phyloP scores from a whole-genome alignment of 2,329 filamentous ascomycete genomes.

The Trichoderma pleuroti region DNA sequence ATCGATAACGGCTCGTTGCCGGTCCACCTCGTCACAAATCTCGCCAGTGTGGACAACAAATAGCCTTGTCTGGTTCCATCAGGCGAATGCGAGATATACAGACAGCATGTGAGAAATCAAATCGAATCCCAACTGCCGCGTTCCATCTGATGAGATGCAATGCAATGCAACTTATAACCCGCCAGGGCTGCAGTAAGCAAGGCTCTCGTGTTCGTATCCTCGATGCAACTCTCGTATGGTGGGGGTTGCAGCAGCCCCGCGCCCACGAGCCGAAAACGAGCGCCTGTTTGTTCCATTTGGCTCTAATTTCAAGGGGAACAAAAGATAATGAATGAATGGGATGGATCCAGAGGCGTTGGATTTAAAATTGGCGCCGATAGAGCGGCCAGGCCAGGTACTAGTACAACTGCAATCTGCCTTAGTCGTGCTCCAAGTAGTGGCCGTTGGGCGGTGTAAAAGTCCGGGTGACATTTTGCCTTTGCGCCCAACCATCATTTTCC shows the following conservation, averaged over 20 bases:
- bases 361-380: neutral
- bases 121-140: neutral
- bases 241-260: neutral
- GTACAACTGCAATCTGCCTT: neutral
- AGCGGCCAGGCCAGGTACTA: neutral
- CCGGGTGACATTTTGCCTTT: conserved; percentile 3
- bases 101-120: neutral
- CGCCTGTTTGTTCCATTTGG: neutral
- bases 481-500: conserved; percentile 5
- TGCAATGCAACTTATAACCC: neutral
- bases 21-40: neutral
- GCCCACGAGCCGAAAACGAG: conserved; percentile 6
- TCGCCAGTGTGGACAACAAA: neutral
- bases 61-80: neutral
- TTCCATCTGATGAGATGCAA: neutral
- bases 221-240: neutral
- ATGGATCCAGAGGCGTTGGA: neutral
- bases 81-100: neutral
- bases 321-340: neutral
- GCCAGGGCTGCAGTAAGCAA: neutral
- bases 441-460: conserved; percentile 14
- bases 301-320: neutral
- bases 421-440: neutral
- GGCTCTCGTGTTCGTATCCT: conserved; percentile 7
- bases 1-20: neutral